These are phyloP conservation scores for Penicillium riverlandense DNA, from an alignment of 495 filamentous ascomycete genomes.

Conservation along the genomic window DNA sequence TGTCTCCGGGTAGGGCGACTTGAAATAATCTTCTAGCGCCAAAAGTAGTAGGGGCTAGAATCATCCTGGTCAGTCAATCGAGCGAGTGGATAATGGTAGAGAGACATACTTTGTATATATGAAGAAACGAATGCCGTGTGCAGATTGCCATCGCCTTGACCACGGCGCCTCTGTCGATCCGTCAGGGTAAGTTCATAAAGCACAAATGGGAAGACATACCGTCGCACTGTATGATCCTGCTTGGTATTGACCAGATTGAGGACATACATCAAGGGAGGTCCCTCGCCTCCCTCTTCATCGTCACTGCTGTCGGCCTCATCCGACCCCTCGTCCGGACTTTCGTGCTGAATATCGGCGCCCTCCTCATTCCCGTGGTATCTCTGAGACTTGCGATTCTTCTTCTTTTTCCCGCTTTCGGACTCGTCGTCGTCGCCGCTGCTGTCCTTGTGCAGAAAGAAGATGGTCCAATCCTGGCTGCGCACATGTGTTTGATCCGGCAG, in stretches of 20 bases:
- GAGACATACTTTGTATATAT: conserved; percentile 83
- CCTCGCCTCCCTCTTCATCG: conserved; percentile 56
- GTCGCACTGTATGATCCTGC: conserved; percentile 82
- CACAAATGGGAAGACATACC: conserved; percentile 34
- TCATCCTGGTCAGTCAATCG: conserved; percentile 12
- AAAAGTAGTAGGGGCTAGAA: conserved; percentile 78
- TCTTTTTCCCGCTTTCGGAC: conserved; percentile 45
- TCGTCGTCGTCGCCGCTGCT: conserved; percentile 73
- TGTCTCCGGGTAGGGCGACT: conserved; percentile 81
- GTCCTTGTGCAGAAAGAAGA: conserved; percentile 98
- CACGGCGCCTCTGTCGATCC: conserved; percentile 66
- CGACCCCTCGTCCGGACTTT: conserved; percentile 38
- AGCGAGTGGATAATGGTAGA: background rate
- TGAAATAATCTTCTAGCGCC: conserved; percentile 97
- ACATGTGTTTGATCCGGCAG: conserved; percentile 95
- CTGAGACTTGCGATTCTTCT: conserved; percentile 38
- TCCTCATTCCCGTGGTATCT: conserved; percentile 43
- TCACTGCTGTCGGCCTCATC: conserved; percentile 43
- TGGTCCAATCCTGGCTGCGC: conserved; percentile 95
- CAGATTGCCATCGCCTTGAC: conserved; percentile 99
- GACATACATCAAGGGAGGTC: conserved; percentile 93
- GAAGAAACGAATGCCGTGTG: conserved; percentile 94
- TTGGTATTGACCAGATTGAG: conserved; percentile 97
- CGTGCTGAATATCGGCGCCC: conserved; percentile 38
- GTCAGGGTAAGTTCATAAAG: background rate